Conservation (phyloP, 2,329 filamentous ascomycete species). For the Lecanoromycetidae sp. region DNA sequence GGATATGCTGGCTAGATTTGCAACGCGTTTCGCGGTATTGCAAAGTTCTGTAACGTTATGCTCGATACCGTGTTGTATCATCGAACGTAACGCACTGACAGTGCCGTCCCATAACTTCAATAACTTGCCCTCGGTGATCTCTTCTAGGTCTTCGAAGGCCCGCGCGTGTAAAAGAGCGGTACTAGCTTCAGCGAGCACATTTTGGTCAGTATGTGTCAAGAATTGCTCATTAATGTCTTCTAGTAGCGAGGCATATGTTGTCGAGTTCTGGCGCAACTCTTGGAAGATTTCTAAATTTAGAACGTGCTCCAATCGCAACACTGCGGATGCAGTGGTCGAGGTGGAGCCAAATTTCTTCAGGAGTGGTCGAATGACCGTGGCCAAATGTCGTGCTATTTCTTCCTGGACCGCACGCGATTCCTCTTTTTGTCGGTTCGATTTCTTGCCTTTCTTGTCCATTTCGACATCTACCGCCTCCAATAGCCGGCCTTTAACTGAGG, state of each 20-base stretch:
- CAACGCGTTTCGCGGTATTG: constrained; percentile 64
- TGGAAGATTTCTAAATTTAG: constrained; percentile 81
- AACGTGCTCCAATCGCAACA: constrained; percentile 73
- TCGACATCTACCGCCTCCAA: constrained; percentile 52
- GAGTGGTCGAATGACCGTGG: constrained; percentile 66
- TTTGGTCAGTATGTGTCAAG: constrained; percentile 75
- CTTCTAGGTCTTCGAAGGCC: constrained; percentile 76
- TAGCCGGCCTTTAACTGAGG: constrained; percentile 65
- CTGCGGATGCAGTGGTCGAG: constrained; percentile 71
- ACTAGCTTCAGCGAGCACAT: constrained; percentile 72
- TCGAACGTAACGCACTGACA: constrained; percentile 57
- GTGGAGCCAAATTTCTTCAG: constrained; percentile 90
- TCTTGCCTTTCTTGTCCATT: constrained; percentile 43
- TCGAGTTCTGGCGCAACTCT: constrained; percentile 74
- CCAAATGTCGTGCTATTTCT: constrained; percentile 64
- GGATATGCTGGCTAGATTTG: constrained; percentile 66
- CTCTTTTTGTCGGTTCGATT: constrained; percentile 46
- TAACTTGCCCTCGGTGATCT: constrained; percentile 69
- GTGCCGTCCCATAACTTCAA: constrained; percentile 77
- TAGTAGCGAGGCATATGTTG: constrained; percentile 65
- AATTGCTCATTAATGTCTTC: constrained; percentile 94
- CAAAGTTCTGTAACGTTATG: constrained; percentile 58
- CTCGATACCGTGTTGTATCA: constrained; percentile 62
- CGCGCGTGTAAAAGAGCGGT: constrained; percentile 73
- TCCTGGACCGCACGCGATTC: constrained; percentile 61